phyloP scores from a whole-genome alignment of 352 stramenopile species.

The Globisporangium paddicum region DNA sequence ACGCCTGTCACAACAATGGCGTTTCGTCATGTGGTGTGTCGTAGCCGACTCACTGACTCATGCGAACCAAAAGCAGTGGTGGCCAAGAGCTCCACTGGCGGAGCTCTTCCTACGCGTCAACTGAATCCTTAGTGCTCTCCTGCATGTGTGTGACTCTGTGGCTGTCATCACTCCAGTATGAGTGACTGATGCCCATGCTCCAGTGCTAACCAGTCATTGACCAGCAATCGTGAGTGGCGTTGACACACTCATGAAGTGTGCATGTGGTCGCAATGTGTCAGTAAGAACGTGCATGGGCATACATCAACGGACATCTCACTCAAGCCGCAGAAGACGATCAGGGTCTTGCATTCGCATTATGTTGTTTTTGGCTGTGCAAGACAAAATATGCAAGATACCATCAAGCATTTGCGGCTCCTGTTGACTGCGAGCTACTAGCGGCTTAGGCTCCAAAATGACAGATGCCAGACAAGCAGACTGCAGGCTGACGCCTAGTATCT shows the following conservation, averaged over 20 bases:
- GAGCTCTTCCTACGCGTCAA: not conserved
- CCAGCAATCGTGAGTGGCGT: not conserved
- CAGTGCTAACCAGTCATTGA: not conserved
- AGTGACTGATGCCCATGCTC: not conserved
- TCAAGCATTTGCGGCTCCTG: too few relatives aligned
- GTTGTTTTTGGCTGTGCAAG: too few relatives aligned
- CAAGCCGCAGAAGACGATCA: too few relatives aligned
- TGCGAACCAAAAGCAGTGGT: not conserved
- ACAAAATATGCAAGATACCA: too few relatives aligned
- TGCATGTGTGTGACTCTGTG: not conserved
- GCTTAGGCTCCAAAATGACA: not conserved
- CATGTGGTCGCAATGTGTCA: not conserved
- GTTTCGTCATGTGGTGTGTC: not conserved
- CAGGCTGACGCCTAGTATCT: constrained; percentile 7
- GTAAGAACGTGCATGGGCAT: too few relatives aligned
- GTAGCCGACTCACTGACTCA: not conserved
- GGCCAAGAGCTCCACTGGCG: not conserved
- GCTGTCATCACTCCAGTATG: not conserved
- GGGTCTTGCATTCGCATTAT: too few relatives aligned
- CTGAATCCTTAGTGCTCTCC: not conserved
- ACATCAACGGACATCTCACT: too few relatives aligned
- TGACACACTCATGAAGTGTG: not conserved
- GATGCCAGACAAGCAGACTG: not conserved
- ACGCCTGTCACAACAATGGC: constrained; percentile 5
- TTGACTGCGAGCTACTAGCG: not conserved